A percentile compares a stretch with the other conserved stretches of the same genome.
Conservation (phyloP, 768 basidiomycete species). For the Rhodosporidiobolus sp. region DNA sequence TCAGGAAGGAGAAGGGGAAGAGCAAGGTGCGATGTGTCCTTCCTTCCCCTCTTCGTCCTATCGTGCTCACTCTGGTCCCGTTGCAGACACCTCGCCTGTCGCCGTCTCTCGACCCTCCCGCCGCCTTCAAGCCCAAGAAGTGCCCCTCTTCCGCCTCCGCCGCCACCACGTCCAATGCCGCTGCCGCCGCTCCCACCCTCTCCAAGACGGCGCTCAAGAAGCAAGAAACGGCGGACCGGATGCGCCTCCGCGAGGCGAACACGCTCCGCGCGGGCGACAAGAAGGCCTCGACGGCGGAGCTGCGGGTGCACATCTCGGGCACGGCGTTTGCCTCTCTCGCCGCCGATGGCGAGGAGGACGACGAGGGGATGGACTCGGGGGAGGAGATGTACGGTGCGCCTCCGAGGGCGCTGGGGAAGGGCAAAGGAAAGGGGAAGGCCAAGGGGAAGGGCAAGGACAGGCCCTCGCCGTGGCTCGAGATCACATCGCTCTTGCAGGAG, state of each 20-base stretch:
- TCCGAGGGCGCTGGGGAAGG: background rate
- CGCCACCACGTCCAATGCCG: background rate
- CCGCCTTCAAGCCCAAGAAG: background rate
- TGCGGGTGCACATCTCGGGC: slow-evolving; percentile 33
- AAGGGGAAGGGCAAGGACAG: slow-evolving; percentile 9
- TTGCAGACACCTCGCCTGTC: background rate
- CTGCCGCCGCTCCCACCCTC: background rate
- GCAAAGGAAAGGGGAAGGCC: slow-evolving; percentile 5
- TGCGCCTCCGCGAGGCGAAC: slow-evolving; percentile 22
- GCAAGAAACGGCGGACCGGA: slow-evolving; percentile 25
- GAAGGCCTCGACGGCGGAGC: slow-evolving; percentile 19
- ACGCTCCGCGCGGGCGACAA: slow-evolving; percentile 28
- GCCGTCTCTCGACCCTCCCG: background rate
- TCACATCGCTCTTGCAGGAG: background rate
- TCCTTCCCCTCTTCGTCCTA: too few species aligned
- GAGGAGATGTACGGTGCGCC: background rate
- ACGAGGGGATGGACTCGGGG: background rate
- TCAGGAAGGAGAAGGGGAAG: background rate
- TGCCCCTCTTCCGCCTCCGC: background rate
- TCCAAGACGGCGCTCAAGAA: slow-evolving; percentile 23
- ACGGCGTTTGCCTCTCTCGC: slow-evolving; percentile 9
- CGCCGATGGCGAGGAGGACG: background rate
- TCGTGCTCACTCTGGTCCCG: background rate
- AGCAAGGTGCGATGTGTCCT: slow-evolving; percentile 6
- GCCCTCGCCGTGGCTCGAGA: slow-evolving; percentile 23